Evolutionary conservation across 1,284 basidiomycete species (phyloP).

Genomic region (Apiotrichum domesticum): DNA sequence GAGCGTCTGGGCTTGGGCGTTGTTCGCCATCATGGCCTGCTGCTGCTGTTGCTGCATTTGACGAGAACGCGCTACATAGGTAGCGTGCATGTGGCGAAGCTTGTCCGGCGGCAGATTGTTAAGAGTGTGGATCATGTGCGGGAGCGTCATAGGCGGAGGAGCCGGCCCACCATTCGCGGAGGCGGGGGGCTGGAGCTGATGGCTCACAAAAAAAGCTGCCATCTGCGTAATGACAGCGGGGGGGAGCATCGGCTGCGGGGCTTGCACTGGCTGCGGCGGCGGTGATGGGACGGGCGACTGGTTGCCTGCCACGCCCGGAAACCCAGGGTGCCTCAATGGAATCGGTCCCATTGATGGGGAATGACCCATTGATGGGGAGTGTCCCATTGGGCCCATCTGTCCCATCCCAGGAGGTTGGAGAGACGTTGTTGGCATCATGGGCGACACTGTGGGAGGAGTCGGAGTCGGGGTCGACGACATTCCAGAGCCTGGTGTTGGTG

Average conservation of each 20-base stretch:
- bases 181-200: neutral
- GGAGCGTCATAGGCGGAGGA: slow-evolving; percentile 8
- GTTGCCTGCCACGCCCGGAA: too few relatives aligned
- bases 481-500: too few relatives aligned
- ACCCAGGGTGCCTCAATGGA: too few relatives aligned
- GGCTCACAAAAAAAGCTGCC: slow-evolving; percentile 6
- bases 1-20: neutral
- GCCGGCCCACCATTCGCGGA: neutral
- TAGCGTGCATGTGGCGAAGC: slow-evolving; percentile 14
- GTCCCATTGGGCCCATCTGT: too few relatives aligned
- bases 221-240: neutral
- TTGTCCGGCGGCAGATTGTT: slow-evolving; percentile 12
- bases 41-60: slow-evolving; percentile 6
- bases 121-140: slow-evolving; percentile 9
- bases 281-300: neutral
- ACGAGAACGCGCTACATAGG: slow-evolving; percentile 9
- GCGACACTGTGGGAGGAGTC: too few relatives aligned
- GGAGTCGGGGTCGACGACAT: too few relatives aligned
- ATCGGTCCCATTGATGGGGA: too few relatives aligned
- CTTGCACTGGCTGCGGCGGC: neutral
- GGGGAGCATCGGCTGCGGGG: neutral
- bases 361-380: too few relatives aligned
- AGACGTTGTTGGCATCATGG: too few relatives aligned
- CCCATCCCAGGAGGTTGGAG: too few relatives aligned
- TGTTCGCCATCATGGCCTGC: neutral